phyloP scores from a whole-genome alignment of 2,329 filamentous ascomycete genomes.

The Xylaria sp. region DNA sequence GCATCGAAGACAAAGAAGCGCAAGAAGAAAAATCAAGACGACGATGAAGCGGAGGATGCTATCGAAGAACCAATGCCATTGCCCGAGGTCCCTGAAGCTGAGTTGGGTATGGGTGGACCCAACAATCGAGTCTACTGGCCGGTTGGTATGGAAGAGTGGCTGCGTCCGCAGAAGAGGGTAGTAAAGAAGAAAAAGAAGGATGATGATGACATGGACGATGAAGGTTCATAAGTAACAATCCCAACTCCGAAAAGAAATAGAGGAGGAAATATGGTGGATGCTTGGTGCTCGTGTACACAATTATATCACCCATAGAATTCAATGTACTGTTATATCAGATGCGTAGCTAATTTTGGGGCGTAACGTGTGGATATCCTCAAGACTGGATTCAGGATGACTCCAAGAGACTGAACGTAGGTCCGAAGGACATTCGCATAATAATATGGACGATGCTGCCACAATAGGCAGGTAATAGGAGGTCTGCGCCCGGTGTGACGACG shows the following conservation, averaged over 20 bases:
- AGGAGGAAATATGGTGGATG: not conserved
- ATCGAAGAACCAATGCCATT: constrained; percentile 39
- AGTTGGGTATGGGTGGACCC: constrained; percentile 81
- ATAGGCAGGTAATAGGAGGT: too few relatives aligned
- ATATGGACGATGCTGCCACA: too few relatives aligned
- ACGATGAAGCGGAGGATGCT: constrained; percentile 32
- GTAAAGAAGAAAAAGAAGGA: constrained; percentile 44
- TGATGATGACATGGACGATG: constrained; percentile 31
- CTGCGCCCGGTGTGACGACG: not conserved
- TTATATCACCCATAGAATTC: not conserved
- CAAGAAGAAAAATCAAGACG: constrained; percentile 31
- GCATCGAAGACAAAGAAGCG: constrained; percentile 43
- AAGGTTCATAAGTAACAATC: constrained; percentile 9
- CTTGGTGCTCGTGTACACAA: not conserved
- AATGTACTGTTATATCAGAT: too few relatives aligned
- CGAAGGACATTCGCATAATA: too few relatives aligned
- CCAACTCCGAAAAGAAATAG: not conserved
- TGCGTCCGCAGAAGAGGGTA: constrained; percentile 71
- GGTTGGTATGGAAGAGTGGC: constrained; percentile 81
- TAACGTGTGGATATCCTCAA: too few relatives aligned
- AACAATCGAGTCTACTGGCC: constrained; percentile 87
- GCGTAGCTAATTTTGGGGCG: too few relatives aligned
- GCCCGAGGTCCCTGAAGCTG: constrained; percentile 55
- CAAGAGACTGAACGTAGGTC: too few relatives aligned
- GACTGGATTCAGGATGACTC: too few relatives aligned